phyloP scores from a whole-genome alignment of 2,329 filamentous ascomycete genomes.

The Clarireedia paspali region DNA sequence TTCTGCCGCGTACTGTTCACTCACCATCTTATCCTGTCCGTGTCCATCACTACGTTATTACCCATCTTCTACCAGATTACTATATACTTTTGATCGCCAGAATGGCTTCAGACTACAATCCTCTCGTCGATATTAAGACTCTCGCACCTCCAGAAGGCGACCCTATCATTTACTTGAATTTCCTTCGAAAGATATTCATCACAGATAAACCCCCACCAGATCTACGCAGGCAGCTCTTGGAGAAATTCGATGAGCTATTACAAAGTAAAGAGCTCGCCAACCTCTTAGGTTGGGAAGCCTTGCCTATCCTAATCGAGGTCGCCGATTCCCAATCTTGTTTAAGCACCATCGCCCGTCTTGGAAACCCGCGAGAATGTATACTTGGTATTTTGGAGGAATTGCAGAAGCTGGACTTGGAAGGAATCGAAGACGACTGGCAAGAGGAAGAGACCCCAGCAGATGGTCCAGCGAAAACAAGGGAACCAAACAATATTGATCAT shows the following conservation, averaged over 20 bases:
- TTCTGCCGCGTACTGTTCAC: too few species aligned
- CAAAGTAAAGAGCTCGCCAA: slow-evolving; percentile 60
- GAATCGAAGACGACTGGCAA: slow-evolving; percentile 26
- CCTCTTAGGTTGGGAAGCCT: slow-evolving; percentile 78
- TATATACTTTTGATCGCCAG: not conserved
- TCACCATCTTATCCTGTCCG: too few species aligned
- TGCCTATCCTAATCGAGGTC: slow-evolving; percentile 64
- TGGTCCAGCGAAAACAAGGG: slow-evolving; percentile 13
- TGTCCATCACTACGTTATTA: not conserved
- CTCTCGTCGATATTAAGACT: not conserved
- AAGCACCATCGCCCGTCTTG: slow-evolving; percentile 65
- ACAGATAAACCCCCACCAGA: not conserved
- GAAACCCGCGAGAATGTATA: slow-evolving; percentile 75
- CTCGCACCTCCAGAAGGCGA: not conserved
- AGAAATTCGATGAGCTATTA: slow-evolving; percentile 59
- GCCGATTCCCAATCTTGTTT: slow-evolving; percentile 64
- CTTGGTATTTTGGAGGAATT: slow-evolving; percentile 72
- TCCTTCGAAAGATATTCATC: not conserved
- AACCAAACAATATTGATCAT: slow-evolving; percentile 33
- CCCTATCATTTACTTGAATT: not conserved
- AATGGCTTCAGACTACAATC: not conserved
- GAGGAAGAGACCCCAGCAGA: slow-evolving; percentile 14
- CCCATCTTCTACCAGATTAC: not conserved
- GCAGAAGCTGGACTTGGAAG: slow-evolving; percentile 45
- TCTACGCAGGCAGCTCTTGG: slow-evolving; percentile 37